Percentiles rank a stretch among this genome's conserved stretches.
Evolutionary conservation across 352 stramenopile genomes (phyloP).

Genomic region (Globisporangium radiosum): DNA sequence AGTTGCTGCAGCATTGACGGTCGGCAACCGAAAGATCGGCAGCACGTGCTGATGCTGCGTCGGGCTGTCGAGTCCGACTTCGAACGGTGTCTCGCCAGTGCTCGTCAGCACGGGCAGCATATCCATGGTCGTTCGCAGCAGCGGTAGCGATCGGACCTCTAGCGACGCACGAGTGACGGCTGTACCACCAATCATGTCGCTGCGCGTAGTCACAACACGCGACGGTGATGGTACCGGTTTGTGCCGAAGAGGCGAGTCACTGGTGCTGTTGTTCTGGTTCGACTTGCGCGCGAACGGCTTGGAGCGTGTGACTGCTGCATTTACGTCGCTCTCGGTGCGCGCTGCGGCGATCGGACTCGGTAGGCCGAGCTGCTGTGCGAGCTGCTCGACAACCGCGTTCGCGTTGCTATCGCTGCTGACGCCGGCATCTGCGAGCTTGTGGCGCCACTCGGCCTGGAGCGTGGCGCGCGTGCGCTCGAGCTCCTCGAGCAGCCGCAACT

Average conservation of each 20-base stretch:
- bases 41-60: constrained; percentile 41
- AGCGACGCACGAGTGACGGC: neutral
- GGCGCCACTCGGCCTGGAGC: constrained; percentile 57
- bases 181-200: too few relatives aligned
- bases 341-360: constrained; percentile 5
- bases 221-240: constrained; percentile 22
- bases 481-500: constrained; percentile 67
- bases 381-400: constrained; percentile 24
- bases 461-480: constrained; percentile 66
- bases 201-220: neutral
- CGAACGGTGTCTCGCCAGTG: constrained; percentile 63
- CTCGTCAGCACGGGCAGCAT: constrained; percentile 72
- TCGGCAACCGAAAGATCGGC: constrained; percentile 64
- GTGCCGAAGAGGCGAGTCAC: constrained; percentile 26
- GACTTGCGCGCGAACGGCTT: constrained; percentile 35
- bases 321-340: constrained; percentile 15
- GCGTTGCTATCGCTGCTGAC: constrained; percentile 34
- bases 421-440: constrained; percentile 38
- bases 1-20: constrained; percentile 39
- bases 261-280: constrained; percentile 22
- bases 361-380: constrained; percentile 33
- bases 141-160: neutral
- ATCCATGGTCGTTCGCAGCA: constrained; percentile 33
- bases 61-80: constrained; percentile 41
- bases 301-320: constrained; percentile 28